These are phyloP conservation scores for Phragmites australis DNA, from an alignment of 176 grass and related monocot species.

Conservation along the genomic window DNA sequence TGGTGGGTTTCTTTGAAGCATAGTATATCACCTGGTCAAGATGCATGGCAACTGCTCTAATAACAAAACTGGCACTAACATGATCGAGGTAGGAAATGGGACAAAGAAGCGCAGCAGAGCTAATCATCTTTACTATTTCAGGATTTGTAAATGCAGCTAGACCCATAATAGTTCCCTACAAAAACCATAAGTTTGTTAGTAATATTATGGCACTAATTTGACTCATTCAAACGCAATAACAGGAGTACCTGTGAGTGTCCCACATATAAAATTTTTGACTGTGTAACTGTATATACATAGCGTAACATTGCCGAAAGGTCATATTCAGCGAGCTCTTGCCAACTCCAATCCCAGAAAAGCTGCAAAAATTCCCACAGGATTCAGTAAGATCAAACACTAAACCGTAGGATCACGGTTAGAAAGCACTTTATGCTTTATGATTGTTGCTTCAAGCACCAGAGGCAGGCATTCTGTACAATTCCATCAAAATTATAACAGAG, in stretches of 20 bases:
- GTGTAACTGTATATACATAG: slow-evolving; percentile 60
- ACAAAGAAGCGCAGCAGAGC: slow-evolving; percentile 91
- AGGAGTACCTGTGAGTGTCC: slow-evolving; percentile 85
- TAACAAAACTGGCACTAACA: slow-evolving; percentile 76
- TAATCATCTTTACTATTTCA: slow-evolving; percentile 72
- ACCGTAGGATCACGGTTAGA: slow-evolving; percentile 15
- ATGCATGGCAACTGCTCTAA: slow-evolving; percentile 78
- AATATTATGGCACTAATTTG: background rate
- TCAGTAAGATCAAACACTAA: slow-evolving; percentile 21
- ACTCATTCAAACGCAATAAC: background rate
- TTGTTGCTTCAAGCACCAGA: slow-evolving; percentile 22
- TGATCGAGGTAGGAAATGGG: slow-evolving; percentile 97
- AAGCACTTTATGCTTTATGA: slow-evolving; percentile 13
- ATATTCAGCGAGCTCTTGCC: slow-evolving; percentile 91
- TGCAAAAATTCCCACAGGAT: slow-evolving; percentile 44
- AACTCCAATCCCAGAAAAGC: slow-evolving; percentile 99
- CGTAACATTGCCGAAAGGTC: slow-evolving; percentile 80
- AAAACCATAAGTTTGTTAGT: slow-evolving; percentile 37
- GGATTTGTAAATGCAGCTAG: slow-evolving; percentile 81
- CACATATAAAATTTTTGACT: slow-evolving; percentile 77
- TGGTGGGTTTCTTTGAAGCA: slow-evolving; percentile 23
- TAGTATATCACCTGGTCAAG: slow-evolving; percentile 79
- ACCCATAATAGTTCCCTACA: slow-evolving; percentile 97
- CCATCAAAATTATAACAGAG: slow-evolving; percentile 17
- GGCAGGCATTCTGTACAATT: background rate